Conservation (phyloP, 2,329 filamentous ascomycete species). For the Alternaria postmessia region DNA sequence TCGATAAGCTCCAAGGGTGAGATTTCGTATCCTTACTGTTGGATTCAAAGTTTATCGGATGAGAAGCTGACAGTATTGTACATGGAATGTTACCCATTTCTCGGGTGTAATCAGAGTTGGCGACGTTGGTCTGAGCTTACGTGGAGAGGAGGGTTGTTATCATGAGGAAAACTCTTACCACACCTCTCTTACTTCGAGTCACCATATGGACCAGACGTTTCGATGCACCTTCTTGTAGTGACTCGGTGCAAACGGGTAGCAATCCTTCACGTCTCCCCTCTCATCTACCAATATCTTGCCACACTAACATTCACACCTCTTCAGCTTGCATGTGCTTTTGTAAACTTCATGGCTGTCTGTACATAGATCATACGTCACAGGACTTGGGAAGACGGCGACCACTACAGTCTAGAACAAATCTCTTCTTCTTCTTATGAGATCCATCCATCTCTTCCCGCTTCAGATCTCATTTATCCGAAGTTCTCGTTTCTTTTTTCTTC, state of each 20-base stretch:
- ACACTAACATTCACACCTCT: too few species aligned
- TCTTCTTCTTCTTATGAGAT: neutral
- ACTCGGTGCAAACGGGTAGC: neutral
- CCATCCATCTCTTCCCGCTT: neutral
- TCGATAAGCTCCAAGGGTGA: neutral
- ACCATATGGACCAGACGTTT: neutral
- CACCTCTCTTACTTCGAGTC: neutral
- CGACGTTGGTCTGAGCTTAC: neutral
- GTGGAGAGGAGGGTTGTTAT: neutral
- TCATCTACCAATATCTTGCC: too few species aligned
- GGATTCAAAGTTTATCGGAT: neutral
- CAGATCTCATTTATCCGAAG: neutral
- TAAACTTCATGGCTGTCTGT: neutral
- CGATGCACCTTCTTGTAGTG: neutral
- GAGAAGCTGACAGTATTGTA: neutral
- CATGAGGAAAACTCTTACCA: neutral
- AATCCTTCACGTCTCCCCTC: neutral
- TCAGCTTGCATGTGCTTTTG: neutral
- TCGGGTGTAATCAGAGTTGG: neutral
- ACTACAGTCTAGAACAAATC: neutral
- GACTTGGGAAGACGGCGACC: neutral
- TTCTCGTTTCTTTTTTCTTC: neutral
- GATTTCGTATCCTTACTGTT: neutral
- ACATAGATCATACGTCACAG: neutral
- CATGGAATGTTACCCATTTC: neutral